Percentiles rank a stretch among this genome's conserved stretches.
These are phyloP conservation scores for Globisporangium spinosum DNA, from an alignment of 352 stramenopile species.

Conservation along the genomic window DNA sequence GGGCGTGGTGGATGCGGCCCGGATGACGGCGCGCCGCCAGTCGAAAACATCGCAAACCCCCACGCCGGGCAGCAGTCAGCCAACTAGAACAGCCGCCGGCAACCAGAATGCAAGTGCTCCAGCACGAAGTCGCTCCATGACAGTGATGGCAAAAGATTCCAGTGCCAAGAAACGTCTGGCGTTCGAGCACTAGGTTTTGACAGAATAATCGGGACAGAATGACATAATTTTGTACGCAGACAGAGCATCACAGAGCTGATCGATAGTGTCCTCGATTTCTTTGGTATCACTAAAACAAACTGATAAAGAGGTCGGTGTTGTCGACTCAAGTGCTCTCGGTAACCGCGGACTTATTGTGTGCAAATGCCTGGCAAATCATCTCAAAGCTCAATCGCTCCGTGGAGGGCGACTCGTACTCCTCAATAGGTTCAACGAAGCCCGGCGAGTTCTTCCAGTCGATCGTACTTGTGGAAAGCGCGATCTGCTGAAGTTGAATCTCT, in stretches of 20 bases:
- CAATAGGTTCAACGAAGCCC: slow-evolving; percentile 30
- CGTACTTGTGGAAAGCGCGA: not conserved
- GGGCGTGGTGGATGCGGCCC: slow-evolving; percentile 33
- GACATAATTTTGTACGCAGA: not conserved
- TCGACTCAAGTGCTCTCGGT: not conserved
- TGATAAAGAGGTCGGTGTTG: not conserved
- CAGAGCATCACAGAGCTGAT: not conserved
- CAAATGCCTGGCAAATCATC: slow-evolving; percentile 24
- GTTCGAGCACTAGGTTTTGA: slow-evolving; percentile 26
- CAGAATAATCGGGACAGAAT: not conserved
- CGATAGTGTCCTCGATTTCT: not conserved
- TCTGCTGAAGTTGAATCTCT: slow-evolving; percentile 25
- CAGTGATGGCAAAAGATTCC: slow-evolving; percentile 24
- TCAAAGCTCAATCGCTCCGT: slow-evolving; percentile 19
- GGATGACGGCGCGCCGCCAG: slow-evolving; percentile 30
- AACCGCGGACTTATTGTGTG: not conserved
- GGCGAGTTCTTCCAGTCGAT: not conserved
- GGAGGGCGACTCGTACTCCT: slow-evolving; percentile 20
- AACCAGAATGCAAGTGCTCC: slow-evolving; percentile 21
- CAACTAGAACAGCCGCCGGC: slow-evolving; percentile 10
- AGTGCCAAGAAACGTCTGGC: slow-evolving; percentile 30
- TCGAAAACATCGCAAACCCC: slow-evolving; percentile 30
- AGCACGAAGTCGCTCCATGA: slow-evolving; percentile 36
- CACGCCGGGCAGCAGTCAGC: slow-evolving; percentile 23
- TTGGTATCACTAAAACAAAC: not conserved